phyloP scores from a whole-genome alignment of 2,329 filamentous ascomycete species.

The Colletotrichum shisoi region DNA sequence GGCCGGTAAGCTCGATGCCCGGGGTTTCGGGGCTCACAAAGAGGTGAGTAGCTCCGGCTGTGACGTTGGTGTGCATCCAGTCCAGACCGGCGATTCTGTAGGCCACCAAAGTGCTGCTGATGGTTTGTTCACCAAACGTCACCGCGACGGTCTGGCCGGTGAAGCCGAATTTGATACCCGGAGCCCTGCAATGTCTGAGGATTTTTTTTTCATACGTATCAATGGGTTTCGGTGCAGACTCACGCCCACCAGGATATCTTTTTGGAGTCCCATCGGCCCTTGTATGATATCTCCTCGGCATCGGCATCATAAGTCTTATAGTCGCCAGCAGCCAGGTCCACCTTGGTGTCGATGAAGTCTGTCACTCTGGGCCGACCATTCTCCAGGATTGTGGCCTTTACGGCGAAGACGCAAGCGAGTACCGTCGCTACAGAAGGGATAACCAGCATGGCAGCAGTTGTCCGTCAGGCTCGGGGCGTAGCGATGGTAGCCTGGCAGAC shows the following conservation, averaged over 20 bases:
- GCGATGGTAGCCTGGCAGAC: background rate
- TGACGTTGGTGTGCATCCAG: constrained; percentile 69
- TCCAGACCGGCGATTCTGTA: constrained; percentile 67
- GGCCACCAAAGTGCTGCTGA: constrained; percentile 60
- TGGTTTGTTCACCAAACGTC: constrained; percentile 62
- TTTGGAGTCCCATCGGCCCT: constrained; percentile 68
- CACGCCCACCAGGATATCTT: constrained; percentile 69
- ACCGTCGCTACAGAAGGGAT: constrained; percentile 32
- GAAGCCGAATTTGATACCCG: constrained; percentile 64
- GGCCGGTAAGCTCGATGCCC: constrained; percentile 54
- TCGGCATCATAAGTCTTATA: constrained; percentile 59
- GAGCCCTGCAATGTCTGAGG: constrained; percentile 50
- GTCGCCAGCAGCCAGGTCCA: constrained; percentile 47
- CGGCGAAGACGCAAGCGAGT: constrained; percentile 41
- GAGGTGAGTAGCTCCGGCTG: constrained; percentile 63
- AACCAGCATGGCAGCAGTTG: constrained; percentile 14
- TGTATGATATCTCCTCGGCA: constrained; percentile 65
- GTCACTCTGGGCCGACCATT: constrained; percentile 54
- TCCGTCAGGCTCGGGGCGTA: background rate
- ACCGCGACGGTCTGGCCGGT: constrained; percentile 62
- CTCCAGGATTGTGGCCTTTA: constrained; percentile 49
- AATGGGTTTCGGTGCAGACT: constrained; percentile 43
- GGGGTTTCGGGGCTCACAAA: constrained; percentile 58
- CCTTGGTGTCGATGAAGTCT: constrained; percentile 52
- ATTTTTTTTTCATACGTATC: constrained; percentile 4